Evolutionary conservation across 164 flowering plant species (phyloP).

Genomic region (Tetrastigma voinierianum): DNA sequence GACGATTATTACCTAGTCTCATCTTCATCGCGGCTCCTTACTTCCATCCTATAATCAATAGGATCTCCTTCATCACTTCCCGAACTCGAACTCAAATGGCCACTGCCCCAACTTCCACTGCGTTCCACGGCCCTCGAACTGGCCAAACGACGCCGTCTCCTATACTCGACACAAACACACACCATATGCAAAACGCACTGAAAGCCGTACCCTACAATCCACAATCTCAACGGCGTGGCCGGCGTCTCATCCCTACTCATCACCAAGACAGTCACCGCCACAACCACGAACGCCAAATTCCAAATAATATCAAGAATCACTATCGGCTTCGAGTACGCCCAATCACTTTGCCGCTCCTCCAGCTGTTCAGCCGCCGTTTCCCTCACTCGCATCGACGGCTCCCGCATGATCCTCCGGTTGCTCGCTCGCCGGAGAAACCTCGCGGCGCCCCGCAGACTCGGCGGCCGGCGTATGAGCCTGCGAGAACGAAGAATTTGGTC

Average conservation of each 20-base stretch:
- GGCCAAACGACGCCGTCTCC: slow-evolving; percentile 16
- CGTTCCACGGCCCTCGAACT: background rate
- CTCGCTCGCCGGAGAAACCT: slow-evolving; percentile 50
- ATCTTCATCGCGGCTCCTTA: slow-evolving; percentile 17
- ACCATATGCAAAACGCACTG: slow-evolving; percentile 50
- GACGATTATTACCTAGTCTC: slow-evolving; percentile 25
- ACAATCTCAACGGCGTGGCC: slow-evolving; percentile 42
- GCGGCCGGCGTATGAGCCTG: slow-evolving; percentile 31
- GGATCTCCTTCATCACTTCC: slow-evolving; percentile 31
- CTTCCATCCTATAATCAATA: slow-evolving; percentile 20
- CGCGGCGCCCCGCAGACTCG: slow-evolving; percentile 48
- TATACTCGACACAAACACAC: slow-evolving; percentile 44
- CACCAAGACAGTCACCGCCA: slow-evolving; percentile 30
- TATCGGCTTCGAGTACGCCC: slow-evolving; percentile 67
- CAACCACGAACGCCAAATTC: slow-evolving; percentile 45
- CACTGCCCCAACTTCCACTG: slow-evolving; percentile 10
- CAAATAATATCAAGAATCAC: slow-evolving; percentile 50
- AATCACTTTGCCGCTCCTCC: slow-evolving; percentile 59
- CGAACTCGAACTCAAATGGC: slow-evolving; percentile 22
- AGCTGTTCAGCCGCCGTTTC: slow-evolving; percentile 68
- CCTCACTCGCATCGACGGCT: slow-evolving; percentile 54
- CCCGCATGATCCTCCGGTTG: slow-evolving; percentile 46
- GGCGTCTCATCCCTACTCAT: slow-evolving; percentile 41
- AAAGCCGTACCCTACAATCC: slow-evolving; percentile 46
- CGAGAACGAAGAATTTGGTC: slow-evolving; percentile 29